Evolutionary conservation across 257 asterid species (phyloP).

Genomic region (Ilex aquifolium): DNA sequence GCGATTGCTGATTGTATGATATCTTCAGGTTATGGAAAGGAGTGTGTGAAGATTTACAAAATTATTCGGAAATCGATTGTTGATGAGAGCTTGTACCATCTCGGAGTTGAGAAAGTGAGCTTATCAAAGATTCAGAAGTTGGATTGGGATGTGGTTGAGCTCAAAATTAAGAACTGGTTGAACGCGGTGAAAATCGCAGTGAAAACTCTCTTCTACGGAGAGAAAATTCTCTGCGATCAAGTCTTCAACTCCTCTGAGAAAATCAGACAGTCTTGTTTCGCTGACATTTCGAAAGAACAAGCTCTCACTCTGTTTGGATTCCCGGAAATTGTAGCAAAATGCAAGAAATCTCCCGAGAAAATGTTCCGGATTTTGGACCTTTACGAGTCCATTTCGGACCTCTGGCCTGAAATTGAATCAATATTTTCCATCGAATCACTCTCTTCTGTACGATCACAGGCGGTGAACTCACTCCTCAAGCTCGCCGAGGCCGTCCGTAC

Average conservation of each 20-base stretch:
- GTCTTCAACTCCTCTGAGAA: constrained; percentile 56
- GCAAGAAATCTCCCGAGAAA: constrained; percentile 51
- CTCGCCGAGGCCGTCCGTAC: constrained; percentile 40
- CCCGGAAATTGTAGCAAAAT: constrained; percentile 50
- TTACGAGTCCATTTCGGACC: constrained; percentile 53
- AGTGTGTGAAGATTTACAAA: background rate
- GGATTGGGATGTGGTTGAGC: background rate
- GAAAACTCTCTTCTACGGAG: constrained; percentile 57
- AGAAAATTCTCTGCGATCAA: constrained; percentile 62
- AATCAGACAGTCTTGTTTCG: constrained; percentile 58
- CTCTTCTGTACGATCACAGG: constrained; percentile 38
- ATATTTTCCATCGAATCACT: constrained; percentile 53
- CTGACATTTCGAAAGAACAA: constrained; percentile 56
- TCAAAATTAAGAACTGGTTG: constrained; percentile 43
- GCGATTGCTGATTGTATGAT: constrained; percentile 14
- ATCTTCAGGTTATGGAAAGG: constrained; percentile 47
- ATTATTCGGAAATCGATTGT: background rate
- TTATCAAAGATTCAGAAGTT: background rate
- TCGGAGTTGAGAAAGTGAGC: background rate
- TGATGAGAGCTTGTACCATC: background rate
- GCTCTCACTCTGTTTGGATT: constrained; percentile 56
- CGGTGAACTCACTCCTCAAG: constrained; percentile 42
- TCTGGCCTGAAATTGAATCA: constrained; percentile 70
- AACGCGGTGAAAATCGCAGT: constrained; percentile 33
- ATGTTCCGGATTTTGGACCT: constrained; percentile 63